A percentile compares a stretch with the other conserved stretches of the same genome.
Evolutionary conservation across 768 basidiomycete genomes (phyloP).

Genomic region (Chalciporus piperatus): DNA sequence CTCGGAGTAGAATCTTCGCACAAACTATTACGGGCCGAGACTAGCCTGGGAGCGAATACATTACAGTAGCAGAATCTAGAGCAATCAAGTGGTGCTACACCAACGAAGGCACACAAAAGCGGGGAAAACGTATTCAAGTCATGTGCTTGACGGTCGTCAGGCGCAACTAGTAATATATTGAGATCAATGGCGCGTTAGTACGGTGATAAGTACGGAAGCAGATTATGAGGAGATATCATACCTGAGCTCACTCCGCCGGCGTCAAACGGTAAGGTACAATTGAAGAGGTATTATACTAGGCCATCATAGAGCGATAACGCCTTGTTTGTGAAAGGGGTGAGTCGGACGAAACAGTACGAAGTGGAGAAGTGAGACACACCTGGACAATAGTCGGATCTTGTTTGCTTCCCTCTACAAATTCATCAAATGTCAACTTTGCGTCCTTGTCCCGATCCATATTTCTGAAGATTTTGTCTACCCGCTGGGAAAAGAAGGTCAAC

Average conservation of each 20-base stretch:
- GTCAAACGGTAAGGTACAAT: slow-evolving; percentile 23
- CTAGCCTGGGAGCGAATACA: slow-evolving; percentile 13
- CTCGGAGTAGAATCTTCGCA: slow-evolving; percentile 19
- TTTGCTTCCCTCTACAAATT: slow-evolving; percentile 98
- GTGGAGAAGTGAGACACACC: slow-evolving; percentile 43
- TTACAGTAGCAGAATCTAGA: slow-evolving; percentile 16
- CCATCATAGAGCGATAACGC: slow-evolving; percentile 95
- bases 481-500: slow-evolving; percentile 44
- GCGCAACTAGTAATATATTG: neutral
- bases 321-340: slow-evolving; percentile 37
- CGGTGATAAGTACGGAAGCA: slow-evolving; percentile 6
- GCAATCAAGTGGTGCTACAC: slow-evolving; percentile 24
- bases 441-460: slow-evolving; percentile 98
- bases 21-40: slow-evolving; percentile 6
- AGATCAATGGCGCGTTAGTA: neutral
- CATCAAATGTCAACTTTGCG: slow-evolving; percentile 88
- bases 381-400: slow-evolving; percentile 99
- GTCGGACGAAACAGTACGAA: slow-evolving; percentile 7
- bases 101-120: slow-evolving; percentile 23
- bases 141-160: slow-evolving; percentile 2
- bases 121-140: slow-evolving; percentile 16
- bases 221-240: slow-evolving; percentile 31
- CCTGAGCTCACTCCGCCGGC: slow-evolving; percentile 18
- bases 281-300: slow-evolving; percentile 57
- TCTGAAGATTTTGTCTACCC: slow-evolving; percentile 97